A percentile compares a stretch with the other conserved stretches of the same genome.
phyloP scores from a whole-genome alignment of 2,329 filamentous ascomycete genomes.

The Aspergillus fijiensis region DNA sequence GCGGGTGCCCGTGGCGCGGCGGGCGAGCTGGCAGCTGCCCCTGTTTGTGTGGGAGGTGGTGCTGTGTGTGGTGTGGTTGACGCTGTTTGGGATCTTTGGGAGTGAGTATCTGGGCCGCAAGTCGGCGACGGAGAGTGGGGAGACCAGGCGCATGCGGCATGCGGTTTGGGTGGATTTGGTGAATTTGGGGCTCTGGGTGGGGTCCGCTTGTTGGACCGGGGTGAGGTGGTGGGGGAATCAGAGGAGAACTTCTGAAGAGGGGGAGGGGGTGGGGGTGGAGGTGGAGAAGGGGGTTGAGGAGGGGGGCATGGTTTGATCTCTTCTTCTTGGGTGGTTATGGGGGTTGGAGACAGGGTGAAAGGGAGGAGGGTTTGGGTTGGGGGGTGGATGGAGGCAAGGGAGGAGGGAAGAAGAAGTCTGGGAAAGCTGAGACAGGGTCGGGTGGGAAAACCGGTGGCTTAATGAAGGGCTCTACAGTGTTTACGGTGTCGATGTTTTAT shows the following conservation, averaged over 20 bases:
- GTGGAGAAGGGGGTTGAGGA: conserved; percentile 24
- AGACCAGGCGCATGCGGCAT: conserved; percentile 74
- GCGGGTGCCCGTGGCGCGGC: conserved; percentile 33
- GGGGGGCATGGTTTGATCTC: not conserved
- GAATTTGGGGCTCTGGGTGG: conserved; percentile 74
- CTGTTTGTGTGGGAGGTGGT: conserved; percentile 69
- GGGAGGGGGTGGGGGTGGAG: conserved; percentile 19
- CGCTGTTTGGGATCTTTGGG: conserved; percentile 80
- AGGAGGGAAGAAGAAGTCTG: not conserved
- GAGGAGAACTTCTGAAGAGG: conserved; percentile 9
- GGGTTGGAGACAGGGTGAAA: not conserved
- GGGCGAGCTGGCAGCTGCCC: conserved; percentile 26
- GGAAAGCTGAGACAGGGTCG: not conserved
- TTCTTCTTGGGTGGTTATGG: not conserved
- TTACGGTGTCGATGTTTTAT: no score
- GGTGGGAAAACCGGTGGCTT: no score
- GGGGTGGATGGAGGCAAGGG: no score
- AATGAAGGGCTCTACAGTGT: no score
- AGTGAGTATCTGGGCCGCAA: conserved; percentile 67
- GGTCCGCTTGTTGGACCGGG: conserved; percentile 51
- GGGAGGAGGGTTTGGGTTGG: not conserved
- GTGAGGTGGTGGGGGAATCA: conserved; percentile 36
- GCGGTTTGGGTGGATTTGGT: conserved; percentile 80
- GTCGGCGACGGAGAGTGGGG: conserved; percentile 8
- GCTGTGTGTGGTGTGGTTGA: conserved; percentile 75